Evolutionary conservation across 2,329 filamentous ascomycete genomes (phyloP), one percentile per base, ranked within the genome.

Genomic region (Xylariaceae sp.): DNA sequence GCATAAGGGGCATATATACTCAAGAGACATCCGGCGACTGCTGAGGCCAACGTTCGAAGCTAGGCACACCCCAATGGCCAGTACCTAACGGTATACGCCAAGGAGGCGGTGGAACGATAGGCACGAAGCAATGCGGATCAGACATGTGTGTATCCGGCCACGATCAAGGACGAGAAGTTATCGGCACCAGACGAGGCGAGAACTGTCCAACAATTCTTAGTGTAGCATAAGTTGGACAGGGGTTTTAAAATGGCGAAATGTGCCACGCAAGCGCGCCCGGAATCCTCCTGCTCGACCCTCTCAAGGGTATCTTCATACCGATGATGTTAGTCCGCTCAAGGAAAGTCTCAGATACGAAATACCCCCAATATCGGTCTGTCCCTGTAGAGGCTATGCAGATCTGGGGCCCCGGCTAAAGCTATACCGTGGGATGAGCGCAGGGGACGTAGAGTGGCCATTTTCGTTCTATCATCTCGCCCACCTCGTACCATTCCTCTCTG

Each of bases 81-180:
- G 49, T 30, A 48, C 49, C 48, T 53, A 54, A 53, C 53, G 34
- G 11, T n/a, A 45, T 59, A 34, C 37, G 37, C 17, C 48, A 17
- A 52, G 35, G 9, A 15, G 34, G 41, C 51, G n/a, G 47, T 62
- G 48, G 47, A 45, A 53, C 41, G 45, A 44, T 35, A 49, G 45
- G 37, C 37, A 37, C 23, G 51, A 56, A 54, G 11, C 51, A 48
- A 55, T 8, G 44, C 30, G 6, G 41, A 58, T 57, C 23, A 51
- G 45, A 7, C 10, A 51, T 61, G 59, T 49, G 51, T n/a, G 53
- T 58, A 62, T 49, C 53, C 55, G 59, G 41, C 45, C 23, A 34
- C 35, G 39, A 51, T 55, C 37, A 57, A 47, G 23, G 51, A 48
- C 9, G 35, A 59, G 17, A 37, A 61, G 35, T 44, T 51, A 44